Conservation (phyloP, 2,329 filamentous ascomycete species). For the Pseudogymnoascus sp. region DNA sequence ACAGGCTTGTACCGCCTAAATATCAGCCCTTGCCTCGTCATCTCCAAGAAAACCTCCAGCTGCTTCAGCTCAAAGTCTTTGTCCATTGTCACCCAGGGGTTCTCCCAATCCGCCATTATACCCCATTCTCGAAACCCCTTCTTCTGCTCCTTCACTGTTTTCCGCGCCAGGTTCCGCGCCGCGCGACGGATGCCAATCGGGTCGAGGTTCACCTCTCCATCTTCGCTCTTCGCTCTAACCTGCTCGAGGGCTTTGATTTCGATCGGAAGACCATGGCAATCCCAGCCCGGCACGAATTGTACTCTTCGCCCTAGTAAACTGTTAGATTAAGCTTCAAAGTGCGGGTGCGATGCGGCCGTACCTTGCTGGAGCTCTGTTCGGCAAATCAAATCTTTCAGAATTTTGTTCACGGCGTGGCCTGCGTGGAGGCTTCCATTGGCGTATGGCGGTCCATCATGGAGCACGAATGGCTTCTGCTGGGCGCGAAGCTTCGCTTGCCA, state of each 20-base stretch:
- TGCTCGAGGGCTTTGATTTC: constrained; percentile 83
- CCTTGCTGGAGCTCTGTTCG: constrained; percentile 72
- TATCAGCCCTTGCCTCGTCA: constrained; percentile 66
- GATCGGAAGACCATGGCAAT: constrained; percentile 94
- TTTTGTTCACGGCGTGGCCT: constrained; percentile 93
- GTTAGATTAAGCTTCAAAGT: background rate
- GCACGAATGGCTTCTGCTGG: constrained; percentile 52
- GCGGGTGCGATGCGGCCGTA: constrained; percentile 16
- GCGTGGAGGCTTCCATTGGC: constrained; percentile 89
- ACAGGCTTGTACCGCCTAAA: constrained; percentile 76
- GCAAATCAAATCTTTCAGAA: constrained; percentile 89
- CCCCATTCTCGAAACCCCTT: constrained; percentile 64
- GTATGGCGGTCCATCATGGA: constrained; percentile 96
- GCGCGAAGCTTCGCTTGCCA: constrained; percentile 58
- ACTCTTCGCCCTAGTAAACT: constrained; percentile 50
- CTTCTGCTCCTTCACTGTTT: constrained; percentile 67
- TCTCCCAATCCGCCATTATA: constrained; percentile 75
- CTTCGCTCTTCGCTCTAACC: constrained; percentile 19
- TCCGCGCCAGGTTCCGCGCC: constrained; percentile 58
- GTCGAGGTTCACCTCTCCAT: constrained; percentile 36
- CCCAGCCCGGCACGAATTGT: constrained; percentile 86
- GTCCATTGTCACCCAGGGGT: constrained; percentile 73
- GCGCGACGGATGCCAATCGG: constrained; percentile 54
- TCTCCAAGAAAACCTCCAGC: constrained; percentile 64
- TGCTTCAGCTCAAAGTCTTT: constrained; percentile 66